Evolutionary conservation across 179 eudicot genomes (phyloP).

Genomic region (Silene coronaria): DNA sequence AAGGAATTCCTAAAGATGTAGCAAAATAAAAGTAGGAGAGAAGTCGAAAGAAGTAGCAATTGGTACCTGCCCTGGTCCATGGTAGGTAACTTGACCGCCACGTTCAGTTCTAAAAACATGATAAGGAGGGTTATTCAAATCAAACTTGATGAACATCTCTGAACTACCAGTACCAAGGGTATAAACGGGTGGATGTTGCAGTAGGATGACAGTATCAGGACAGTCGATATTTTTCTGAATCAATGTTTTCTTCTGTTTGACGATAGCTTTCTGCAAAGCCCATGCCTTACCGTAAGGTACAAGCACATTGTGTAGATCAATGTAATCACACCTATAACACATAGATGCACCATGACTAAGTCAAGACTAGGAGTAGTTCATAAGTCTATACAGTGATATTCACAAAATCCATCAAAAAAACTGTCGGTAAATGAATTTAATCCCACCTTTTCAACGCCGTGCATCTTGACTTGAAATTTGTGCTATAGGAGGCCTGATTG

Average conservation of each 20-base stretch:
- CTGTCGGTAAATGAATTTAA: neutral
- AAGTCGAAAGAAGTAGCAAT: neutral
- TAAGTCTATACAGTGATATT: neutral
- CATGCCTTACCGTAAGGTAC: slow-evolving; percentile 75
- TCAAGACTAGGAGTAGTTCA: neutral
- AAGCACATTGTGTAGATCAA: slow-evolving; percentile 59
- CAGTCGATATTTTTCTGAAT: slow-evolving; percentile 46
- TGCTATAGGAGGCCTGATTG: neutral
- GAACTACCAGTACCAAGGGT: slow-evolving; percentile 90
- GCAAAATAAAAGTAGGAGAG: neutral
- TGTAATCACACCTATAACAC: slow-evolving; percentile 39
- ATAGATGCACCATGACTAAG: slow-evolving; percentile 13
- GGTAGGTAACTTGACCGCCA: slow-evolving; percentile 96
- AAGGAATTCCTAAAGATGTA: neutral
- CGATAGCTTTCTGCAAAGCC: slow-evolving; percentile 77
- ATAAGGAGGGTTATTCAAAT: slow-evolving; percentile 51
- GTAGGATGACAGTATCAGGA: slow-evolving; percentile 57
- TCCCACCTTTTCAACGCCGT: slow-evolving; percentile 24
- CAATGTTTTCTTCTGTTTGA: slow-evolving; percentile 50
- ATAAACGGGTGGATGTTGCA: slow-evolving; percentile 86
- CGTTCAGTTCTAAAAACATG: slow-evolving; percentile 77
- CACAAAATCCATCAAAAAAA: neutral
- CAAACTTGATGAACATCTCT: slow-evolving; percentile 58
- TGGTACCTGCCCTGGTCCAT: slow-evolving; percentile 96
- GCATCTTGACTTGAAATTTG: neutral